Evolutionary conservation across 2,329 filamentous ascomycete species (phyloP), one percentile per base, ranked within the genome.

Genomic region (Alternaria arbusti): DNA sequence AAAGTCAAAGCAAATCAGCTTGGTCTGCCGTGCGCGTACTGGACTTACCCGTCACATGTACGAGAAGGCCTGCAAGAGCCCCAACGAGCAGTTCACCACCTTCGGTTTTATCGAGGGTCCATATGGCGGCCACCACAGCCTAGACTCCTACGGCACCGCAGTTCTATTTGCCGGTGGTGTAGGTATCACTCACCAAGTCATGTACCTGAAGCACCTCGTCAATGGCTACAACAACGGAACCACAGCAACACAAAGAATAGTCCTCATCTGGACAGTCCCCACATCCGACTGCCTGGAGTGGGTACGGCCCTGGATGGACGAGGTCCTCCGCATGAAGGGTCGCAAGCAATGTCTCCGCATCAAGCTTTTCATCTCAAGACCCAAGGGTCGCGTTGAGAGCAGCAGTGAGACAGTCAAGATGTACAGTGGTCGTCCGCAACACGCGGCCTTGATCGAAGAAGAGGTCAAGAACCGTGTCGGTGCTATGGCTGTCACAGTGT

Each of bases 111-210:
- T 91, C 45, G 92, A 95, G 79, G 92, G 92, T 0, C 92, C 92
- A 0, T 95, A 95, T 74, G 86, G 91, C 52, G 90, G 89, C 40
- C 85, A 90, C 74, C 90, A 93, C 76, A 85, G 83, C 68, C 85
- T 94, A 76, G 85, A 89, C 64, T 93, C 90, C 1, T 94, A 93
- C 78, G 92, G 92, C 67, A 93, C 91, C 0, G 89, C 91, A 28
- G 87, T 94, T 78, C 86, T 95, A 43, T 92, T 95, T 75, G 92
- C 92, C 0, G 92, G 91, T 61, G 92, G 92, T 71, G 90, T 94
- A 12, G 92, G 92, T 66, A 92, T 95, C 71, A 93, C 92, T 1
- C 91, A 95, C 71, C 90, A 91, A 67, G 88, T 94, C 25, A 90
- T 90, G 56, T 91, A 92, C 76, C 86, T 94, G 43, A 88, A 90